These are phyloP conservation scores for Atkinsonella texensis DNA, from an alignment of 2,329 filamentous ascomycete genomes.

Conservation along the genomic window DNA sequence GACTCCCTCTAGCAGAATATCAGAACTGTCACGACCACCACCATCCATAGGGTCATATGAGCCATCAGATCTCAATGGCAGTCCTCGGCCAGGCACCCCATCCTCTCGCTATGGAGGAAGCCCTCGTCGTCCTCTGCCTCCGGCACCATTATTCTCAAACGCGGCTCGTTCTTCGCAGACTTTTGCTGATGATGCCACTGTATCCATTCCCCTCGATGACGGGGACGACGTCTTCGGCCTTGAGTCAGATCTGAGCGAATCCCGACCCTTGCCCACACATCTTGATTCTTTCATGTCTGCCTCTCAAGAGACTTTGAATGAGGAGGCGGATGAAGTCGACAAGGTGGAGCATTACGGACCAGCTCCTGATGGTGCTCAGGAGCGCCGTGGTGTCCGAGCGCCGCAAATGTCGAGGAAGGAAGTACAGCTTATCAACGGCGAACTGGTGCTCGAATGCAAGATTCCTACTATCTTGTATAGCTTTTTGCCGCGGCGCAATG, in stretches of 20 bases:
- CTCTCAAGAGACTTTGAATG: conserved; percentile 44
- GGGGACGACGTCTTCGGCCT: conserved; percentile 67
- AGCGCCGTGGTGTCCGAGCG: conserved; percentile 72
- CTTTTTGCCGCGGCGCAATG: conserved; percentile 84
- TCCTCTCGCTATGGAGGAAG: conserved; percentile 82
- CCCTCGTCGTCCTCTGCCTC: conserved; percentile 74
- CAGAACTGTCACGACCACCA: conserved; percentile 60
- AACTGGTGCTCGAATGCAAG: conserved; percentile 96
- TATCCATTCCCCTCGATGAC: conserved; percentile 55
- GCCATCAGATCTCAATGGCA: conserved; percentile 78
- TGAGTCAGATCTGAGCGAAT: conserved; percentile 39
- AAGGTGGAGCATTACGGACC: conserved; percentile 76
- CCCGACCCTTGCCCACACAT: conserved; percentile 37
- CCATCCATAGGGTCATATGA: conserved; percentile 66
- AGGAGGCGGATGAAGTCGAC: conserved; percentile 27
- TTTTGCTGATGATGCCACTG: conserved; percentile 56
- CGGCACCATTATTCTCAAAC: conserved; percentile 69
- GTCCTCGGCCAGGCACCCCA: conserved; percentile 78
- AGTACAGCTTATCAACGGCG: conserved; percentile 91
- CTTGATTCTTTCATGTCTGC: conserved; percentile 43
- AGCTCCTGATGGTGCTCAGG: conserved; percentile 76
- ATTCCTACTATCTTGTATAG: conserved; percentile 97
- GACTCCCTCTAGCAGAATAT: conserved; percentile 38
- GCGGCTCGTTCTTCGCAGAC: conserved; percentile 36
- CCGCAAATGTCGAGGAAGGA: conserved; percentile 89